Evolutionary conservation across 176 grass and related monocot species (phyloP), one percentile per base, ranked within the genome.

Genomic region (Aegilops sharonensis): DNA sequence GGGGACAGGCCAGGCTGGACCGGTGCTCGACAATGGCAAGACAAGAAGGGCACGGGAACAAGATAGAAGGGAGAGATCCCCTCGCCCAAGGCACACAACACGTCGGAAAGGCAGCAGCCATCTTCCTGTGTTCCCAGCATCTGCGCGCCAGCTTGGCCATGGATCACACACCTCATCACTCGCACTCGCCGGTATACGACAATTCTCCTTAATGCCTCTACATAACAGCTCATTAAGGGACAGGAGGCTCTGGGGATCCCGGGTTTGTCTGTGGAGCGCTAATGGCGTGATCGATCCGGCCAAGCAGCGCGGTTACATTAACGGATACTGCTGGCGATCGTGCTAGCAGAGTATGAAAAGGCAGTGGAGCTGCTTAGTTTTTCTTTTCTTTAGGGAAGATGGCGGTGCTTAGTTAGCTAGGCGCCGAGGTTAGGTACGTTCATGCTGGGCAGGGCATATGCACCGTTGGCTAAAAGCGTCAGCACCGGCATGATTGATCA

Each of bases 321-420:
- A 20, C 54, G 18, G 82, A 75, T 84, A 20, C 57, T 84, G 82
- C n/a, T 84, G 69, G 69, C 20, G 25, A 42, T 31, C 43, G 37
- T 17, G 14, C 11, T 20, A 72, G 36, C 69, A 72, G 37, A 23
- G 35, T 24, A 21, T 57, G 54, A 57, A 57, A 17, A 8, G 6
- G 17, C 13, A 5, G 47, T 15, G 47, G 47, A 50, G 13, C 4
- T 50, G 47, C 47, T 50, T 50, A 48, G 12, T 50, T 5, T 48
- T 47, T 47, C 12, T 43, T 15, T 50, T 48, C 5, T 4, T 14
- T 15, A 15, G 47, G 47, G 13, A 50, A 50, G 8, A 30, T 35
- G 18, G n/a, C 11, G 30, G 27, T 14, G 64, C 20, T 69, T 70
- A 10, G 42, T 59, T 78, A 61, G 31, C 17, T 72, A 15, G n/a